Conservation (phyloP, 176 grass and related monocot species). For the Zea luxurians region DNA sequence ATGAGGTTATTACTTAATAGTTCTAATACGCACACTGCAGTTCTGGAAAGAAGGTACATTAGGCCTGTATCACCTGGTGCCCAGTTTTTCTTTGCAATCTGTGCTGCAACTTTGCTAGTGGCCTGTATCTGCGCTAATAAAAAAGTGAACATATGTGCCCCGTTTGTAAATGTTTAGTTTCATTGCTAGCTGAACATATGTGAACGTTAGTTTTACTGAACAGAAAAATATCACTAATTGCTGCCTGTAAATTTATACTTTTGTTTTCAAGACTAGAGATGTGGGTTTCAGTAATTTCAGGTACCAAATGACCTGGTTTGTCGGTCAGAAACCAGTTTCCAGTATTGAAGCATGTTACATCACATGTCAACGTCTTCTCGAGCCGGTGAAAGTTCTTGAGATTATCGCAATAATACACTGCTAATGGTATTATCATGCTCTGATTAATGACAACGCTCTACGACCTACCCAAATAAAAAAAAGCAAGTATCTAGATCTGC, state of each 20-base stretch:
- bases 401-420: conserved; percentile 17
- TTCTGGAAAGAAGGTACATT: neutral
- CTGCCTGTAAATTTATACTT: neutral
- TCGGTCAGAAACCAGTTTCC: conserved; percentile 9
- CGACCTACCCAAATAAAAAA: conserved; percentile 30
- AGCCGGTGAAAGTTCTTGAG: conserved; percentile 26
- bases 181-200: neutral
- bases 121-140: too few species aligned
- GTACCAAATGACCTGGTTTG: neutral
- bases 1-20: neutral
- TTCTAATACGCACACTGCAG: neutral
- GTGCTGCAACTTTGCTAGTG: neutral
- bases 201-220: neutral
- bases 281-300: conserved; percentile 8
- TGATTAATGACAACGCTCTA: conserved; percentile 24
- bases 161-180: neutral
- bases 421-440: neutral
- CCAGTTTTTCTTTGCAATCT: neutral
- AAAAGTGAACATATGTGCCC: neutral
- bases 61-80: neutral
- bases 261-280: neutral
- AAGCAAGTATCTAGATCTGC: conserved; percentile 18
- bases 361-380: conserved; percentile 17
- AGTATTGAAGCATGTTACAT: neutral
- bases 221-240: neutral